These are phyloP conservation scores for Nothophoma quercina DNA, from an alignment of 2,329 filamentous ascomycete genomes.

Conservation along the genomic window DNA sequence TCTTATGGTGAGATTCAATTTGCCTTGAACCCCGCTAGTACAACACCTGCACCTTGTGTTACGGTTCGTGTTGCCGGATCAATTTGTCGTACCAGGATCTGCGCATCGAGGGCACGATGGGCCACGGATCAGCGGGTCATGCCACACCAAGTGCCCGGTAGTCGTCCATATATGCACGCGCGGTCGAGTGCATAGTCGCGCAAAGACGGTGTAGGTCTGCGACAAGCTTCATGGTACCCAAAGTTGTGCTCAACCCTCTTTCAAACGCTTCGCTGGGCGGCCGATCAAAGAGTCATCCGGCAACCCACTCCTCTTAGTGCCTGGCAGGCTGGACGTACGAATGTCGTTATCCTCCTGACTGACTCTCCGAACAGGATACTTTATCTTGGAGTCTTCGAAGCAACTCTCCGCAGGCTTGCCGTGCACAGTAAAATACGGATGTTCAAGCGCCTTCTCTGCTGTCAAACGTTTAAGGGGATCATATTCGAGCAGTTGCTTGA, in stretches of 20 bases:
- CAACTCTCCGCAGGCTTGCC: slow-evolving; percentile 77
- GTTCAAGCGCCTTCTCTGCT: slow-evolving; percentile 85
- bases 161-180: background rate
- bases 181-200: slow-evolving; percentile 10
- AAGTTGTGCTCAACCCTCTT: slow-evolving; percentile 49
- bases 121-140: background rate
- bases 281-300: slow-evolving; percentile 79
- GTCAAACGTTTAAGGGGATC: slow-evolving; percentile 89
- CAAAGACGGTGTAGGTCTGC: background rate
- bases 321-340: slow-evolving; percentile 84
- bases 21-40: background rate
- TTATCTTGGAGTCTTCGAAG: slow-evolving; percentile 86
- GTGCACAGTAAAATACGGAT: slow-evolving; percentile 79
- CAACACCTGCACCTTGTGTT: background rate
- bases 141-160: background rate
- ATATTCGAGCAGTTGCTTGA: slow-evolving; percentile 86
- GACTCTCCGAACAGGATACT: slow-evolving; percentile 89
- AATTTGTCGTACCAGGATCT: background rate
- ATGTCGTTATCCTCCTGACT: slow-evolving; percentile 97
- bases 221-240: background rate
- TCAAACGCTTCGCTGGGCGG: slow-evolving; percentile 62
- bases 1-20: background rate
- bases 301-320: slow-evolving; percentile 86
- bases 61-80: background rate
- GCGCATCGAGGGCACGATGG: background rate